phyloP scores from a whole-genome alignment of 2,329 filamentous ascomycete genomes.

The Endoconidiophora polonica region DNA sequence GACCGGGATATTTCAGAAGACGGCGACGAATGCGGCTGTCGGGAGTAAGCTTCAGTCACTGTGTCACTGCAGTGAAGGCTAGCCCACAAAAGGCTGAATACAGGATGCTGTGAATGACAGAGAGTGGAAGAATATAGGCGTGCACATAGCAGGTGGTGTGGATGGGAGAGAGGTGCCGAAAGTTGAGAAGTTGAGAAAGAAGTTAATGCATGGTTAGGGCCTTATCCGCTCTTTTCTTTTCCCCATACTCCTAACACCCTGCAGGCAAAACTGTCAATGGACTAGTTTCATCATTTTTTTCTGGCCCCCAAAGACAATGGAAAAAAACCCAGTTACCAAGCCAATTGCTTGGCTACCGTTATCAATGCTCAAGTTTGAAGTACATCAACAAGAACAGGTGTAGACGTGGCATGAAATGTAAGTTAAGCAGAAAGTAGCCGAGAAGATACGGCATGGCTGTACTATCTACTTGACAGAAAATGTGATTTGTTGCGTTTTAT shows the following conservation, averaged over 20 bases:
- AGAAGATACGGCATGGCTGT: too few relatives aligned
- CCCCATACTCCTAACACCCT: neutral
- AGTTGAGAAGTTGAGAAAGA: neutral
- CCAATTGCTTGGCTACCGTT: conserved; percentile 6
- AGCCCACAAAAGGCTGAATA: too few relatives aligned
- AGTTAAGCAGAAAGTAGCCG: too few relatives aligned
- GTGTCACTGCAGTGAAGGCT: too few relatives aligned
- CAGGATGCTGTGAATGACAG: too few relatives aligned
- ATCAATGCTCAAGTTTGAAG: conserved; percentile 8
- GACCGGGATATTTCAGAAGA: too few relatives aligned
- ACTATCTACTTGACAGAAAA: too few relatives aligned
- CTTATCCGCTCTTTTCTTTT: neutral
- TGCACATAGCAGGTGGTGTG: neutral
- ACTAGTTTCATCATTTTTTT: neutral
- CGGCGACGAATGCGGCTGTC: too few relatives aligned
- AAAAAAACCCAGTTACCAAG: conserved; percentile 6
- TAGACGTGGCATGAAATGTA: too few relatives aligned
- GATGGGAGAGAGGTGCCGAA: conserved; percentile 5
- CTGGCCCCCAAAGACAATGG: neutral
- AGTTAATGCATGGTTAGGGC: neutral
- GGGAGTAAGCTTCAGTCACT: too few relatives aligned
- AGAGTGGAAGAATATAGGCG: conserved; percentile 1
- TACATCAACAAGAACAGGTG: neutral
- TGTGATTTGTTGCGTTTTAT: too few relatives aligned
- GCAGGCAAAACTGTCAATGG: neutral